Conservation (phyloP, 345 rosid genomes). For the Salix viminalis region DNA sequence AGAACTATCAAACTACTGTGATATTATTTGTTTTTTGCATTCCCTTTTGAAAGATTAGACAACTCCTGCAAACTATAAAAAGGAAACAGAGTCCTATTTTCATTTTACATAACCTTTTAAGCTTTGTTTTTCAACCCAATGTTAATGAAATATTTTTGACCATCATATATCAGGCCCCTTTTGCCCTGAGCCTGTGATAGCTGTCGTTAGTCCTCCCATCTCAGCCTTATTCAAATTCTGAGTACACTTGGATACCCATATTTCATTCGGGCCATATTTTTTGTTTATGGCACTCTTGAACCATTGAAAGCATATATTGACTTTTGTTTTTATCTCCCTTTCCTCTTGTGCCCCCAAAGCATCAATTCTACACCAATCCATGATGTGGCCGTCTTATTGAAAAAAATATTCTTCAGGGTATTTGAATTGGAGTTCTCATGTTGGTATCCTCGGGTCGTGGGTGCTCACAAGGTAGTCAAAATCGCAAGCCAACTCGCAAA, state of each 20-base stretch:
- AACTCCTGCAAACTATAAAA: neutral
- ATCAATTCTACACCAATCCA: neutral
- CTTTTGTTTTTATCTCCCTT: neutral
- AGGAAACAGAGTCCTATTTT: neutral
- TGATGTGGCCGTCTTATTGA: neutral
- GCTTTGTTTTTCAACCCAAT: neutral
- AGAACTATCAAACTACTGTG: neutral
- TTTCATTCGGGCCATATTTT: neutral
- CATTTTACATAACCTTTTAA: neutral
- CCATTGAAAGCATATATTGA: neutral
- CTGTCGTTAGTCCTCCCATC: neutral
- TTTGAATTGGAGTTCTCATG: too few relatives aligned
- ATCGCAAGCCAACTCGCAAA: too few relatives aligned
- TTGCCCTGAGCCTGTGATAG: neutral
- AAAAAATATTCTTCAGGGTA: too few relatives aligned
- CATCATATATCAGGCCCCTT: neutral
- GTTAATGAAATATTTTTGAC: neutral
- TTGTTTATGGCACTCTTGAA: neutral
- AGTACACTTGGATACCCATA: neutral
- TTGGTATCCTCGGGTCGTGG: too few relatives aligned
- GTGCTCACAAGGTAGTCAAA: too few relatives aligned
- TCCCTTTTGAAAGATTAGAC: neutral
- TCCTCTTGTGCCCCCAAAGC: neutral
- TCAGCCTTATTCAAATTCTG: neutral
- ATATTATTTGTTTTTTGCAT: neutral